These are phyloP conservation scores for Phyllosticta citrichinensis DNA, from an alignment of 2,329 filamentous ascomycete genomes.

Conservation along the genomic window DNA sequence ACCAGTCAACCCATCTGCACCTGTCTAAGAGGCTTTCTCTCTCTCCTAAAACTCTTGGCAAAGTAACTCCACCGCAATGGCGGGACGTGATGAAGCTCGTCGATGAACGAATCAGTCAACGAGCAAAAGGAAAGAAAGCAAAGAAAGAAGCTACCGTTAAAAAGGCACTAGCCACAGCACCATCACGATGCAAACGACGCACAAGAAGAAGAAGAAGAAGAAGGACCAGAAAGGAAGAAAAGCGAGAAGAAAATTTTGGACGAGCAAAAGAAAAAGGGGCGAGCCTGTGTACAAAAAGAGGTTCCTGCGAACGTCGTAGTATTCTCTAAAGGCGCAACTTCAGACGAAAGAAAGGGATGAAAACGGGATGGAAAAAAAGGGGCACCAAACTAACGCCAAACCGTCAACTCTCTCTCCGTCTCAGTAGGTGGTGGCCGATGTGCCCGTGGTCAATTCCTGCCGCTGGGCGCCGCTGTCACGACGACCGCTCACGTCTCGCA, in stretches of 20 bases:
- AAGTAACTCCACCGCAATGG: no score
- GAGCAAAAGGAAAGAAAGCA: no score
- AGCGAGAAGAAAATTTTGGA: background rate
- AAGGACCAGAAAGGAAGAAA: background rate
- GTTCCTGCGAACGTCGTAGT: background rate
- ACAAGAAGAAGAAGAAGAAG: background rate
- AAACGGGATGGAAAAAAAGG: background rate
- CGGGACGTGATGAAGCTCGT: no score
- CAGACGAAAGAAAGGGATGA: background rate
- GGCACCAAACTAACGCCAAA: background rate
- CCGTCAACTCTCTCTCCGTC: background rate
- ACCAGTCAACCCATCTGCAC: no score
- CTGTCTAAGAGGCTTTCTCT: no score
- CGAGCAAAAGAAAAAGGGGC: background rate
- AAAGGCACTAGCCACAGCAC: no score
- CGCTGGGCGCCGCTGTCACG: background rate
- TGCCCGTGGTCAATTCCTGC: background rate
- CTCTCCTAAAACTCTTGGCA: no score
- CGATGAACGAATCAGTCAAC: no score
- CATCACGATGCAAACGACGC: background rate
- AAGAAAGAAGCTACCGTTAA: no score
- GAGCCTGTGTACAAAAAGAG: background rate
- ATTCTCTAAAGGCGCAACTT: background rate
- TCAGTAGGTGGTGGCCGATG: background rate
- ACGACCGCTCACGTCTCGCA: constrained; percentile 43